Base-by-base conservation (phyloP, 495 filamentous ascomycete species). In the Halenospora varia region DNA sequence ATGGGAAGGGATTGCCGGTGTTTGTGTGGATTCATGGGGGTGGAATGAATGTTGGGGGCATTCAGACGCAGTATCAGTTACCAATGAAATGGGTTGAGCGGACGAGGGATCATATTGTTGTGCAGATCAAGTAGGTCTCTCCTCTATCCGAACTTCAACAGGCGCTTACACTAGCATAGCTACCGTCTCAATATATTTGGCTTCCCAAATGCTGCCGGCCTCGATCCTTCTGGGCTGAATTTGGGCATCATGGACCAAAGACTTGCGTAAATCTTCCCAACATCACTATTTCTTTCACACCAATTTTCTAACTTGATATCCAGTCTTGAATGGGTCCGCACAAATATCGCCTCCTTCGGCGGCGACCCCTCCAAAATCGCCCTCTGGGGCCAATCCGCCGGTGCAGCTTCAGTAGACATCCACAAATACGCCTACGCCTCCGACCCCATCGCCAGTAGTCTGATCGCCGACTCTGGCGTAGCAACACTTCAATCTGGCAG, bases 181-280 rank as follows among this genome's bases (percentile, higher is more conserved):
- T 86, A 87, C 63, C 82, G 85, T 6, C 59, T 85, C 45, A 85
- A 84, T 65, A 78, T 88, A 55, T 56, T 56, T 19, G 41, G 53
- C n/a, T 48, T 48, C 8, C 40, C 41, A 25, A 35, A 23, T 10
- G 11, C 41, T 25, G n/a, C 41, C 13, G 53, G 17, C n/a, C 20
- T 29, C 8, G 85, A 83, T 1, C 75, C 85, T 1, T 77, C 88
- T 40, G 88, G 90, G 68, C 87, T 88, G 67, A 25, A 76, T 23
- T 66, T 83, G 17, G 81, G 45, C 17, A 35, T 35, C 29, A 35
- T 35, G 29, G 29, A 35, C 13, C 29, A 35, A 35, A 35, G 29
- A 35, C 29, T 35, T 4, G 29, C 29, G 29, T 35, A 35, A 6
- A 13, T 13, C 4, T 35, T 13, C 4, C 29, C 13, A 4, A 6